A percentile compares a stretch with the other conserved stretches of the same genome.
These are phyloP conservation scores for Fusarium sp. DNA, from an alignment of 2,329 filamentous ascomycete species.

Conservation along the genomic window DNA sequence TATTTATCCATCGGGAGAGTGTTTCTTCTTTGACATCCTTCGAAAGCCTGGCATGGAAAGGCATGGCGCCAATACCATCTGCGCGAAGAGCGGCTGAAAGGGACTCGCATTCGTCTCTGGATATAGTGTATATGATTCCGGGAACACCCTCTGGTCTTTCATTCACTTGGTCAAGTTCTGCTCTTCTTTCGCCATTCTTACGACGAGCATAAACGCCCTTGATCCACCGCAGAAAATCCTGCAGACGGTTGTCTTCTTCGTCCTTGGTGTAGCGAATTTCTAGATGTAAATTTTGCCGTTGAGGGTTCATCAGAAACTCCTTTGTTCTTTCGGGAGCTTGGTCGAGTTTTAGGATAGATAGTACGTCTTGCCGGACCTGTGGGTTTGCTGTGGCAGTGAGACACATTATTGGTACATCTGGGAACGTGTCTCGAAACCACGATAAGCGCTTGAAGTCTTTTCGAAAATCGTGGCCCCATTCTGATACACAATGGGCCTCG, in stretches of 20 bases:
- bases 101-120: constrained; percentile 79
- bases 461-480: constrained; percentile 99
- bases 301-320: constrained; percentile 85
- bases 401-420: constrained; percentile 90
- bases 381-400: constrained; percentile 91
- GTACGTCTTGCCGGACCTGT: constrained; percentile 84
- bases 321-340: constrained; percentile 69
- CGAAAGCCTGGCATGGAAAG: constrained; percentile 78
- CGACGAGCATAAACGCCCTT: constrained; percentile 78
- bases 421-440: constrained; percentile 87
- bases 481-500: constrained; percentile 96
- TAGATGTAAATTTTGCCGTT: constrained; percentile 88
- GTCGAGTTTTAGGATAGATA: constrained; percentile 79
- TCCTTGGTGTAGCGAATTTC: constrained; percentile 88
- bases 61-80: constrained; percentile 79
- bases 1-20: constrained; percentile 77
- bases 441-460: constrained; percentile 87
- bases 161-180: constrained; percentile 67
- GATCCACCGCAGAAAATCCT: constrained; percentile 83
- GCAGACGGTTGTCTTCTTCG: constrained; percentile 77
- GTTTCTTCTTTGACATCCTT: constrained; percentile 79
- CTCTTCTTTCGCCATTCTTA: constrained; percentile 67
- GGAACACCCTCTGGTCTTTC: constrained; percentile 74
- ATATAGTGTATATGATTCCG: constrained; percentile 85
- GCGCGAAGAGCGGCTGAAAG: constrained; percentile 74